A percentile compares a stretch with the other conserved stretches of the same genome.
Conservation (phyloP, 176 grass and related monocot genomes). For the Otatea glauca region DNA sequence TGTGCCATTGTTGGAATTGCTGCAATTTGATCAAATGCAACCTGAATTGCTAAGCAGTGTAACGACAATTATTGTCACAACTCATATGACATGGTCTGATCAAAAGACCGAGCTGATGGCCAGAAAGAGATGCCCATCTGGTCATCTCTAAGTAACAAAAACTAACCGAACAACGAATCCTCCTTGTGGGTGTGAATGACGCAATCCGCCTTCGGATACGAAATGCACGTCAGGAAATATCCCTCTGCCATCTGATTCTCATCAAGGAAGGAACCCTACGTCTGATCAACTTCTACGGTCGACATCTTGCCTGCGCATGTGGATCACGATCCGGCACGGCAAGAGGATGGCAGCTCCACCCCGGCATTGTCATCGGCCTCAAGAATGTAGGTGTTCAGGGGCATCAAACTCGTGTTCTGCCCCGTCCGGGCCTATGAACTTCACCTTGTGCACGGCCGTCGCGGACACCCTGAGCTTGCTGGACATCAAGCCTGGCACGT, state of each 20-base stretch:
- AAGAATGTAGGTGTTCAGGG: conserved; percentile 71
- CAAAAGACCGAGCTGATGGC: neutral
- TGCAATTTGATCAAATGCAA: conserved; percentile 12
- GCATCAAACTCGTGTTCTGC: conserved; percentile 62
- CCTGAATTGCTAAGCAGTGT: conserved; percentile 18
- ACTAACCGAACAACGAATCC: conserved; percentile 16
- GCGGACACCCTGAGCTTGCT: conserved; percentile 39
- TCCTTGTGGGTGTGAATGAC: conserved; percentile 71
- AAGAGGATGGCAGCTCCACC: conserved; percentile 61
- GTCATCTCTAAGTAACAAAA: conserved; percentile 11
- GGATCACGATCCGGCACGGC: conserved; percentile 63
- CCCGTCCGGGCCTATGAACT: conserved; percentile 51
- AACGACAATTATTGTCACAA: conserved; percentile 42
- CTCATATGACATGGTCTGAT: conserved; percentile 7
- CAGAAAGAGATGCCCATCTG: conserved; percentile 22
- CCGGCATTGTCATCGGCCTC: conserved; percentile 62
- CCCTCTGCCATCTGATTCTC: conserved; percentile 58
- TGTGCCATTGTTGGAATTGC: neutral
- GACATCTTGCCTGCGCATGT: conserved; percentile 65
- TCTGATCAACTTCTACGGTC: conserved; percentile 55
- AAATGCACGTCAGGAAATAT: conserved; percentile 64
- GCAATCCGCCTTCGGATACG: conserved; percentile 62
- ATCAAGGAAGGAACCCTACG: conserved; percentile 64
- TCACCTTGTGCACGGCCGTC: conserved; percentile 57
- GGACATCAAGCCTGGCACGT: conserved; percentile 9